Evolutionary conservation across 2,329 filamentous ascomycete genomes (phyloP), one percentile per base, ranked within the genome.

Genomic region (Byssochlamys sp.): DNA sequence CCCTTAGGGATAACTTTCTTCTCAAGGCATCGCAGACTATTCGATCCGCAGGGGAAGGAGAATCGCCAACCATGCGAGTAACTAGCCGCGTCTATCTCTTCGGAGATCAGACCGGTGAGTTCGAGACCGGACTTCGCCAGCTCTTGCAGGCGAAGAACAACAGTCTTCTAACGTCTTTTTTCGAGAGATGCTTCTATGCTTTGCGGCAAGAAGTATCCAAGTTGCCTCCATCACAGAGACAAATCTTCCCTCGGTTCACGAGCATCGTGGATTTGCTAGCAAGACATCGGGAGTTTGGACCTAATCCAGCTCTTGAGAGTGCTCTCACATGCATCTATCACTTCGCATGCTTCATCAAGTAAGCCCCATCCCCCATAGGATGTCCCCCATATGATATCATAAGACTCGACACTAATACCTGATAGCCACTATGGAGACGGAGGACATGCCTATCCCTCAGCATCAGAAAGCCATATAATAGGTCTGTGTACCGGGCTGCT

Each of bases 51-150:
- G 28, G 50, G 12, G 10, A 14, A 27, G 24, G 50, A 52, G 25
- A 27, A 29, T 19, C 39, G 10, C 27, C 11, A 24, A 51, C 11
- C 50, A 73, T 73, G 71, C 66, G 65, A 60, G 64, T 59, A 55
- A 60, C 62, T 58, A 67, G 63, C 60, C 66, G 63, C 53, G 68
- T 76, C 62, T 76, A 76, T 68, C 70, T 78, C 67, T 77, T 78
- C 63, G 75, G 75, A 66, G 75, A 78, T 61, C 75, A 77, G 65
- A 78, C 75, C 57, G 68, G 68, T 58, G 72, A 75, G 61, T 75
- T 74, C 58, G 69, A 75, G 59, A 65, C 70, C 53, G 71, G 73
- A 55, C 72, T 78, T 59, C 71, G 69, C 54, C 71, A 71, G 57
- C 66, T 77, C 51, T 62, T 77, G 55, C 68, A 74, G 58, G 64